Conservation (phyloP, 495 filamentous ascomycete species). For the Xylaria scruposa region DNA sequence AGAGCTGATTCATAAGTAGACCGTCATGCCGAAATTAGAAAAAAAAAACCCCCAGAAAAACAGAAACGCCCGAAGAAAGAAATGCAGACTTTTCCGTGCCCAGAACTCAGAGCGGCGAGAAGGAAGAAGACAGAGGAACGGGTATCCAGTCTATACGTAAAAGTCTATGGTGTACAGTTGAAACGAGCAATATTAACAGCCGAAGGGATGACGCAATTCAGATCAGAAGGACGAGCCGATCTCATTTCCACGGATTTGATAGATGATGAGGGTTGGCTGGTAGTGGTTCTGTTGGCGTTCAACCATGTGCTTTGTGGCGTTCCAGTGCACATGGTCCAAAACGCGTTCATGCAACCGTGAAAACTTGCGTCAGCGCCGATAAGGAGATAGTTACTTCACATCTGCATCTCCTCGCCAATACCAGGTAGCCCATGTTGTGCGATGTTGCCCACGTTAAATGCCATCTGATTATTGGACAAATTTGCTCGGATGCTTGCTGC, state of each 20-base stretch:
- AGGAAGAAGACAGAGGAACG: slow-evolving; percentile 25
- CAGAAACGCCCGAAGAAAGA: slow-evolving; percentile 24
- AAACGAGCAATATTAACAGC: slow-evolving; percentile 18
- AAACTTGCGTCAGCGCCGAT: not conserved
- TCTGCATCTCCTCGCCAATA: slow-evolving; percentile 56
- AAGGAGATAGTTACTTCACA: slow-evolving; percentile 36
- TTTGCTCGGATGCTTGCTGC: slow-evolving; percentile 50
- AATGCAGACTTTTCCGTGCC: slow-evolving; percentile 32
- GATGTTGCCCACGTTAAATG: slow-evolving; percentile 39
- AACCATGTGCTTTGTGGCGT: not conserved
- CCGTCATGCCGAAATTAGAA: slow-evolving; percentile 15
- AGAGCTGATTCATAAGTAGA: slow-evolving; percentile 11
- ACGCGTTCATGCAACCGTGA: not conserved
- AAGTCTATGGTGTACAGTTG: slow-evolving; percentile 41
- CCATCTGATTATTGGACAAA: slow-evolving; percentile 40
- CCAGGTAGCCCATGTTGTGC: slow-evolving; percentile 47
- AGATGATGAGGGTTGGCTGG: not conserved
- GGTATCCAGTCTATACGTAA: slow-evolving; percentile 46
- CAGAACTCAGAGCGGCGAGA: slow-evolving; percentile 17
- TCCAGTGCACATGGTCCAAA: slow-evolving; percentile 3
- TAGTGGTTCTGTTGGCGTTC: not conserved
- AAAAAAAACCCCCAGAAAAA: too few species aligned
- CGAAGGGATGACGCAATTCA: not conserved
- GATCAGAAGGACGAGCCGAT: slow-evolving; percentile 10
- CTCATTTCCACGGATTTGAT: not conserved